Base-by-base conservation (phyloP, 768 basidiomycete species). In the Lactarius akahatsu region DNA sequence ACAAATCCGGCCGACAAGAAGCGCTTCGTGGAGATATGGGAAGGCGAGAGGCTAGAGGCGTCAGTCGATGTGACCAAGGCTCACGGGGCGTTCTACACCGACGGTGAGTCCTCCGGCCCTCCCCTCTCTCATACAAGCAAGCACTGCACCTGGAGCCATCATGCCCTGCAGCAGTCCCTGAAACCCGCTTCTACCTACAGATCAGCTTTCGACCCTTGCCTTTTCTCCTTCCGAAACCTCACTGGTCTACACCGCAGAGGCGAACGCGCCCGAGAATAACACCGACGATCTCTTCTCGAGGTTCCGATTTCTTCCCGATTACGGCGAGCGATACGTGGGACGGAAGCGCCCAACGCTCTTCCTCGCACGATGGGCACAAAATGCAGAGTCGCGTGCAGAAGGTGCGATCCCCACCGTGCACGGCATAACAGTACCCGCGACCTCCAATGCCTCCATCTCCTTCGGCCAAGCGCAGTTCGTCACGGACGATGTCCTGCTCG, bases 21-120 rank as follows among this genome's bases (percentile, higher is more conserved):
- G 40, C 67, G 74, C 16, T 72, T 70, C 57, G 67, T 77, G 23
- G 76, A 77, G 70, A 55, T 76, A 30, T 75, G 73, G 70, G 63
- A 69, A 2, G 71, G 71, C 0, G 76, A 76, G 4, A 50, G 63
- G 26, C 28, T 69, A 45, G 61, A 65, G 11, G 61, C 40, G 4
- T 62, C 70, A 10, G 47, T 62, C 26, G 55, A 69, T 0, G 73
- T 76, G 4, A 69, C 72, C 1, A 70, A 73, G 43, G 32, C 62
- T 6, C 72, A 76, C 55, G 72, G 71, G 3, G 70, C 66, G 2
- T 76, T 72, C 50, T 75, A 73, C 52, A 61, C 71, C 13, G 74
- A 76, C 34, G 70, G 76, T 75, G 50, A 57, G 63, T 57, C 47
- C 28, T 3, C n/a, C 9, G 4, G 18, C n/a, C n/a, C n/a, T 30